Evolutionary conservation across 176 grass and related monocot genomes (phyloP), one percentile per base, ranked within the genome.

Genomic region (Tillandsia fasciculata): DNA sequence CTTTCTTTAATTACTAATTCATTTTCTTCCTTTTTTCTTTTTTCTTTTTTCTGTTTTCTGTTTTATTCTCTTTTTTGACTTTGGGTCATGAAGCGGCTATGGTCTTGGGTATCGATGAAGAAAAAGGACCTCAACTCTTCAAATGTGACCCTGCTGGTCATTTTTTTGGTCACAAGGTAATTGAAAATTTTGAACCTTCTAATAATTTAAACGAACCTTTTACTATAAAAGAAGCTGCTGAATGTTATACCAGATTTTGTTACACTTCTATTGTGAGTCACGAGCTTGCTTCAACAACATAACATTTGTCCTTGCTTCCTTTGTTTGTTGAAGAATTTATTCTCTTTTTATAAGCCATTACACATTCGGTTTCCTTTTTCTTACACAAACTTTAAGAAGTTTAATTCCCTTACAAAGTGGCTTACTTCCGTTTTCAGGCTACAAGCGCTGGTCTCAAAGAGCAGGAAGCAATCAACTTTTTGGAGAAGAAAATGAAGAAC

Each of bases 401-500:
- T 66, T 3, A 67, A 52, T 66, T 64, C n/a, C 64, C 13, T 0
- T 72, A n/a, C 63, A 70, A n/a, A 61, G 22, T 61, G n/a, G 13
- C 56, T 3, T 17, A 61, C 18, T 65, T 73, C 53, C 54, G 66
- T 28, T 72, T 74, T 52, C 67, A 97, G 94, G 94, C 94, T 73
- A 97, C 94, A 26, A 97, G 89, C 77, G 86, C 94, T n/a, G 94
- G 94, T n/a, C 82, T 97, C 64, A 97, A 97, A 63, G 94, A 97
- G 77, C 94, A 93, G 81, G 94, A 97, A 90, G 94, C 94, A 64
- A 97, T 97, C 64, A 97, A 97, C 77, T 97, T 97, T 80, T 81
- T 97, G 66, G 94, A 97, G 85, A 97, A 97, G 84, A 97, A 97
- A 97, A 97, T 93, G 89, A 97, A 97, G 79, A 91, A 90, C 67